Evolutionary conservation across 192 early-diverging fungal species (phyloP).

Genomic region (Phycomyces nitens): DNA sequence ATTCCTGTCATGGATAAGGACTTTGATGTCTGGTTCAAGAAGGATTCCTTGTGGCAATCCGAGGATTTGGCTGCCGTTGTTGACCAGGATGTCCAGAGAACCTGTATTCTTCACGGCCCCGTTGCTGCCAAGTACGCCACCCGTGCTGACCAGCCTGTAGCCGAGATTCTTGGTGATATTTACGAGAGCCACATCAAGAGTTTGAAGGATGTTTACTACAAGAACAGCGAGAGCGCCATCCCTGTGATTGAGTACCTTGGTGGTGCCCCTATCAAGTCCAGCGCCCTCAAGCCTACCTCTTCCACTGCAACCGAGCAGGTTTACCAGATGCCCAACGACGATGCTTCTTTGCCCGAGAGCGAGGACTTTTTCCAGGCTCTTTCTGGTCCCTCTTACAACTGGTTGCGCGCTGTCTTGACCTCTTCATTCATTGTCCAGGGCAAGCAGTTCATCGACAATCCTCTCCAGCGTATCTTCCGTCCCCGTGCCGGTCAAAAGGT

Average conservation of each 20-base stretch:
- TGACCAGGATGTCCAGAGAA: slow-evolving; percentile 79
- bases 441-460: slow-evolving; percentile 63
- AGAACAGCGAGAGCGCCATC: slow-evolving; percentile 53
- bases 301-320: slow-evolving; percentile 43
- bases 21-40: slow-evolving; percentile 88
- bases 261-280: slow-evolving; percentile 35
- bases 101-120: slow-evolving; percentile 86
- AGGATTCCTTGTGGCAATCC: slow-evolving; percentile 87
- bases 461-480: slow-evolving; percentile 58
- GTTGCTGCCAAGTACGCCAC: slow-evolving; percentile 73
- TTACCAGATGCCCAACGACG: slow-evolving; percentile 54
- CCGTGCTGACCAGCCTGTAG: slow-evolving; percentile 79
- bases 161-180: slow-evolving; percentile 82
- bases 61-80: slow-evolving; percentile 83
- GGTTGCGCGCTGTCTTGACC: slow-evolving; percentile 83
- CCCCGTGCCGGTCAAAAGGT: slow-evolving; percentile 58
- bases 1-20: slow-evolving; percentile 83
- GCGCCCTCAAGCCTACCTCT: slow-evolving; percentile 41
- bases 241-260: slow-evolving; percentile 82
- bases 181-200: slow-evolving; percentile 74
- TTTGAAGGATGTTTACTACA: slow-evolving; percentile 71
- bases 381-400: slow-evolving; percentile 68
- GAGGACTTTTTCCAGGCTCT: slow-evolving; percentile 70
- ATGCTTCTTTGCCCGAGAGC: slow-evolving; percentile 47
- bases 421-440: slow-evolving; percentile 77